Base-by-base conservation (phyloP, 306 rosid species). In the Gynostemma pentaphyllum region DNA sequence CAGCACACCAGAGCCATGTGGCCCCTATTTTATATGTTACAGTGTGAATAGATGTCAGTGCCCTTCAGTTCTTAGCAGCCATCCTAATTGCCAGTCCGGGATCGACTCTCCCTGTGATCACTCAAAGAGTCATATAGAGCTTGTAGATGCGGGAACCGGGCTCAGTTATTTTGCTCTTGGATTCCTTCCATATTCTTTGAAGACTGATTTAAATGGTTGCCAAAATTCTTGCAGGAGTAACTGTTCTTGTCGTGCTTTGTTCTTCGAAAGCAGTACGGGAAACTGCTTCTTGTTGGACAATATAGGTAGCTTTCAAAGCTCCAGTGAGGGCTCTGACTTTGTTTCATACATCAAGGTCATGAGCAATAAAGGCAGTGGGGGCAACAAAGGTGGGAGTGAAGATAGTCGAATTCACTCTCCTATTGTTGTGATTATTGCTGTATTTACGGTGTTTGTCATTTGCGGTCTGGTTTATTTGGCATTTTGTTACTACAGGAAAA, bases 161-260 rank as follows among this genome's bases (percentile, higher is more conserved):
- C 67, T 88, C 26, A 21, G 53, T 19, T 92, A 92, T 74, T 84
- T 92, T 68, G 94, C 96, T 0, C 85, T 92, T 22, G 80, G 45
- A 41, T 86, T 72, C 29, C 68, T 88, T 60, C 39, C 81, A 27
- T 88, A 90, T 12, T 74, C 84, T 72, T 79, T 82, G 5, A 86
- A 68, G 49, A 81, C 81, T 1, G 81, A 92, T 70, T 44, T 86
- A 67, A 57, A 68, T 11, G 73, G 89, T 21, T 92, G 96, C 81
- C 79, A 82, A 51, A 49, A 68, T 1, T 79, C 85, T 32, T 88
- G 96, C 76, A 49, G 46, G 11, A 79, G 77, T 29, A 84, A 86
- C 72, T 88, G 99, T 70, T 79, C 94, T 0, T 92, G 96, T 66
- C 87, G 83, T 44, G 96, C 85, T 0, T 2, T 88, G 83, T 92